Conservation (phyloP, 768 basidiomycete species). For the Boletales sp. region DNA sequence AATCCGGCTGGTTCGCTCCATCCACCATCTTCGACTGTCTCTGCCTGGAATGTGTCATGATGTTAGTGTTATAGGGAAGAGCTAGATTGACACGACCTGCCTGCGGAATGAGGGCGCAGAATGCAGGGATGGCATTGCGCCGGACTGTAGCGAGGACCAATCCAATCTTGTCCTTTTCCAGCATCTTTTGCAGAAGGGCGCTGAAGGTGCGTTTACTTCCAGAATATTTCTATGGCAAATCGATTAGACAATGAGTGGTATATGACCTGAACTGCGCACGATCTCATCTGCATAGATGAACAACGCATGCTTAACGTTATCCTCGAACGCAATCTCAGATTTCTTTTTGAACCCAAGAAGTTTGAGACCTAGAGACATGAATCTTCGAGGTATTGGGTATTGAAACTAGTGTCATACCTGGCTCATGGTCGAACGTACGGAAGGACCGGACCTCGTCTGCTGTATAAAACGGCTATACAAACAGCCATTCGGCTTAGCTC, state of each 20-base stretch:
- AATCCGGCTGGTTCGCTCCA: constrained; percentile 87
- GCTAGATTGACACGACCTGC: constrained; percentile 33
- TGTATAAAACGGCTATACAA: constrained; percentile 42
- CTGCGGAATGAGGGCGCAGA: constrained; percentile 87
- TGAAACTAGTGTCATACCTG: constrained; percentile 43
- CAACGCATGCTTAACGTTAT: constrained; percentile 76
- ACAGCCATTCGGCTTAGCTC: too few species aligned
- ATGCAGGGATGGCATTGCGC: constrained; percentile 68
- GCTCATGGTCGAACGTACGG: constrained; percentile 74
- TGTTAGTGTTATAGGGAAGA: neutral
- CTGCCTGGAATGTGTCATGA: constrained; percentile 45
- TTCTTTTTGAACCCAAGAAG: constrained; percentile 64
- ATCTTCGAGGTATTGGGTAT: neutral
- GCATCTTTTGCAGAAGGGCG: constrained; percentile 79
- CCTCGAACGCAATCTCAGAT: constrained; percentile 69
- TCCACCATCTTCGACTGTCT: constrained; percentile 64
- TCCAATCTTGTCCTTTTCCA: constrained; percentile 78
- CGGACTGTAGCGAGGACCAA: constrained; percentile 69
- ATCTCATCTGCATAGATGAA: constrained; percentile 84
- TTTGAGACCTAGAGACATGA: constrained; percentile 59
- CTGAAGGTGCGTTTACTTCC: constrained; percentile 92
- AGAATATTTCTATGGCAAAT: constrained; percentile 56
- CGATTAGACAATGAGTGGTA: neutral
- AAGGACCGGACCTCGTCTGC: constrained; percentile 81
- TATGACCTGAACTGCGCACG: constrained; percentile 39